Percentiles rank a stretch among this genome's conserved stretches.
These are phyloP conservation scores for Ceriops tagal DNA, from an alignment of 345 rosid species.

Conservation along the genomic window DNA sequence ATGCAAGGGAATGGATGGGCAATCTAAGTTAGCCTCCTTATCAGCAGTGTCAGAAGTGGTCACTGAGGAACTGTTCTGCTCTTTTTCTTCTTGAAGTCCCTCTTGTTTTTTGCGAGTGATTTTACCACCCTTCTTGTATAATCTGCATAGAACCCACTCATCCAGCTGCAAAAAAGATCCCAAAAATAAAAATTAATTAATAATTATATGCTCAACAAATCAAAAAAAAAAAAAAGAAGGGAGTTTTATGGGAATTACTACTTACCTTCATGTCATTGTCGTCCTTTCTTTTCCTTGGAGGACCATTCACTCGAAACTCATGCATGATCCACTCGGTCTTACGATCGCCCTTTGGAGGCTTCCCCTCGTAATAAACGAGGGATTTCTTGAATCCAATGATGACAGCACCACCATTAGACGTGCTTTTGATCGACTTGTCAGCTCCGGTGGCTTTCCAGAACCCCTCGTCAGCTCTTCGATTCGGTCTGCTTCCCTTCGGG, in stretches of 20 bases:
- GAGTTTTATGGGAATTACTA: too few relatives aligned
- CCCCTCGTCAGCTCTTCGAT: constrained; percentile 17
- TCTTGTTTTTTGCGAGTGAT: too few relatives aligned
- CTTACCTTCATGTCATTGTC: constrained; percentile 23
- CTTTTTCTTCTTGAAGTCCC: too few relatives aligned
- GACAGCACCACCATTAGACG: too few relatives aligned
- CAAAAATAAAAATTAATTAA: neutral
- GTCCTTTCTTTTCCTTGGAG: neutral
- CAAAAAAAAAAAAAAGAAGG: neutral
- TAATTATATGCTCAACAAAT: neutral
- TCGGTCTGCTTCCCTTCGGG: constrained; percentile 16
- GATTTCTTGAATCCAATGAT: constrained; percentile 15
- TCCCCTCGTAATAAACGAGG: constrained; percentile 17
- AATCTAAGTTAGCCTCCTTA: too few relatives aligned
- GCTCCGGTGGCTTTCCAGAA: constrained; percentile 29
- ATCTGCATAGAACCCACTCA: constrained; percentile 25
- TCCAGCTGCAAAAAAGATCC: constrained; percentile 17
- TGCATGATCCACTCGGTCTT: constrained; percentile 34
- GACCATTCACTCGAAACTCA: constrained; percentile 11
- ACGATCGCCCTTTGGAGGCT: constrained; percentile 9
- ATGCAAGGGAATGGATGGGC: too few relatives aligned
- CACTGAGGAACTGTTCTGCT: too few relatives aligned
- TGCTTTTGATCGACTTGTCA: neutral
- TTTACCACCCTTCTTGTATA: constrained; percentile 14
- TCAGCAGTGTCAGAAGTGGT: too few relatives aligned